A percentile compares a stretch with the other conserved stretches of the same genome.
These are phyloP conservation scores for Fimicolochytrium jonesii DNA, from an alignment of 192 early-diverging fungal species.

Conservation along the genomic window DNA sequence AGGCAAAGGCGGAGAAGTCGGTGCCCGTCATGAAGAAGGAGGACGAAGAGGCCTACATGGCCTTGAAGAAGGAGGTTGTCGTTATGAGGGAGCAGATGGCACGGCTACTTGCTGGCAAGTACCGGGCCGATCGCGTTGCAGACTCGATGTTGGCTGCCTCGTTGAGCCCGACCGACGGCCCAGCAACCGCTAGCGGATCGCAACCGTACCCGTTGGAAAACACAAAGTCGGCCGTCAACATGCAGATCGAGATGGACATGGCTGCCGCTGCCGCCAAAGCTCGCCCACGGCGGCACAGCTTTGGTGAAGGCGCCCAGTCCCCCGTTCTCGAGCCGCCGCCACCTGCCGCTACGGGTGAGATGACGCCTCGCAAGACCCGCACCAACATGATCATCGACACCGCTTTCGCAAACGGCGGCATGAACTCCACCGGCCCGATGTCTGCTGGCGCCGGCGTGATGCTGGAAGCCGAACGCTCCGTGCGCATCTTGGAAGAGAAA, in stretches of 20 bases:
- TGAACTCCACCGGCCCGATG: background rate
- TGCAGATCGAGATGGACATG: constrained; percentile 29
- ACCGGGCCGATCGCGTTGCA: constrained; percentile 47
- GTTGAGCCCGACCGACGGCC: constrained; percentile 3
- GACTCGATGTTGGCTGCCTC: constrained; percentile 33
- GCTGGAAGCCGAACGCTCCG: constrained; percentile 33
- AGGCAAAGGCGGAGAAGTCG: constrained; percentile 50
- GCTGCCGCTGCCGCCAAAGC: constrained; percentile 28
- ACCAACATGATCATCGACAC: constrained; percentile 26
- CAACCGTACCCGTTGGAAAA: background rate
- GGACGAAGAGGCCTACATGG: constrained; percentile 59
- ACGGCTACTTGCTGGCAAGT: constrained; percentile 61
- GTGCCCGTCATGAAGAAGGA: constrained; percentile 37
- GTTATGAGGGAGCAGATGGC: constrained; percentile 67
- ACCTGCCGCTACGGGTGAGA: background rate
- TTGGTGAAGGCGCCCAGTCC: constrained; percentile 11
- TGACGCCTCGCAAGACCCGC: constrained; percentile 13
- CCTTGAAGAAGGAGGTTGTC: constrained; percentile 68
- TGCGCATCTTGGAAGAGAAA: constrained; percentile 45
- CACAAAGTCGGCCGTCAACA: constrained; percentile 5
- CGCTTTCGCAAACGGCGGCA: background rate
- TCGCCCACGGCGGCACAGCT: constrained; percentile 24
- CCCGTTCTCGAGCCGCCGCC: constrained; percentile 11
- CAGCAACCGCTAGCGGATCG: background rate
- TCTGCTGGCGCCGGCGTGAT: constrained; percentile 14